phyloP scores from a whole-genome alignment of 2,329 filamentous ascomycete genomes.

The Camptophora hylomeconis region DNA sequence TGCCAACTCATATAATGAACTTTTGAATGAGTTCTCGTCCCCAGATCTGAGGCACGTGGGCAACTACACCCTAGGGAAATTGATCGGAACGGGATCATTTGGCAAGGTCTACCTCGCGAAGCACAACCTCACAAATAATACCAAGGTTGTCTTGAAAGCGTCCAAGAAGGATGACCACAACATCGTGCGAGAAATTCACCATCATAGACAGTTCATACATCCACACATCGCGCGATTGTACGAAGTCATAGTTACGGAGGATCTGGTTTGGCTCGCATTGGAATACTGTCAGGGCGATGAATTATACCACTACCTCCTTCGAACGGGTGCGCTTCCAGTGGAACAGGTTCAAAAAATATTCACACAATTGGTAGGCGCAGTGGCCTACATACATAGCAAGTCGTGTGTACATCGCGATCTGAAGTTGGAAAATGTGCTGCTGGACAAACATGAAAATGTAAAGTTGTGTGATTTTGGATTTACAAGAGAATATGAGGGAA shows the following conservation, averaged over 20 bases:
- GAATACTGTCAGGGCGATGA: constrained; percentile 97
- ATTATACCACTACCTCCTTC: constrained; percentile 87
- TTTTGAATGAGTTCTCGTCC: constrained; percentile 91
- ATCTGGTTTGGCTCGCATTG: constrained; percentile 85
- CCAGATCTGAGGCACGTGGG: constrained; percentile 84
- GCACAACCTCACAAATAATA: constrained; percentile 96
- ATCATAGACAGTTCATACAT: constrained; percentile 94
- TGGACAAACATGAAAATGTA: constrained; percentile 94
- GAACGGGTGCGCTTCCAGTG: constrained; percentile 63
- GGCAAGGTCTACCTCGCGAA: constrained; percentile 94
- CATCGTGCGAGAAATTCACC: constrained; percentile 92
- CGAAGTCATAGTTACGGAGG: constrained; percentile 95
- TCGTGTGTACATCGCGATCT: constrained; percentile 93
- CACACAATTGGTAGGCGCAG: constrained; percentile 85
- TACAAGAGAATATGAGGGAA: constrained; percentile 91
- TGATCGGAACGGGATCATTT: constrained; percentile 96
- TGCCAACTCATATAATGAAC: constrained; percentile 89
- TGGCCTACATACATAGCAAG: constrained; percentile 87
- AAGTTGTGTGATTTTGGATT: constrained; percentile 98
- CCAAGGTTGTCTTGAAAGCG: constrained; percentile 96
- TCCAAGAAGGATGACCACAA: constrained; percentile 94
- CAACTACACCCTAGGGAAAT: constrained; percentile 79
- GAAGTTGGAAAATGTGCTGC: constrained; percentile 89
- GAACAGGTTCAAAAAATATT: constrained; percentile 92
- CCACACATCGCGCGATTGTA: constrained; percentile 94